A percentile compares a stretch with the other conserved stretches of the same genome.
phyloP scores from a whole-genome alignment of 192 early-diverging fungal species.

The Fimicolochytrium jonesii region DNA sequence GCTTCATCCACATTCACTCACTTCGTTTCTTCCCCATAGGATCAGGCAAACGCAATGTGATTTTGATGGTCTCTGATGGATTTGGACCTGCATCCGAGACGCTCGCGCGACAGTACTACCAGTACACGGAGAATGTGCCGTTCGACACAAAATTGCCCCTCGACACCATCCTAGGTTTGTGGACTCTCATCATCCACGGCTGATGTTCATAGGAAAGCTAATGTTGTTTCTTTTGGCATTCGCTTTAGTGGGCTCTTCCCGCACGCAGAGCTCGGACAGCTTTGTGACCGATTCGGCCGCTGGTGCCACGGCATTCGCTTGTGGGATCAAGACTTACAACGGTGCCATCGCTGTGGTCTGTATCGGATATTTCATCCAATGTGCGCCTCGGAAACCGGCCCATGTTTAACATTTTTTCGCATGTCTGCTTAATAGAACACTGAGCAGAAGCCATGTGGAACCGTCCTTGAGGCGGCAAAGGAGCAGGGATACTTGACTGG shows the following conservation, averaged over 20 bases:
- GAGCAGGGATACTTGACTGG: conserved; percentile 76
- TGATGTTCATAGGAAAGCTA: too few relatives aligned
- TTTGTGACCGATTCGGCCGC: conserved; percentile 95
- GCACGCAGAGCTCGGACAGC: conserved; percentile 76
- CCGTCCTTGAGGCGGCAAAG: conserved; percentile 92
- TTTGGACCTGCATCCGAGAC: conserved; percentile 94
- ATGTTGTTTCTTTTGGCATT: too few relatives aligned
- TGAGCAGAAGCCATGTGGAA: conserved; percentile 74
- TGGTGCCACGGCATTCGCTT: conserved; percentile 94
- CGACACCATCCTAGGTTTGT: conserved; percentile 44
- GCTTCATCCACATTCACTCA: too few relatives aligned
- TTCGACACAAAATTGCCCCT: conserved; percentile 42
- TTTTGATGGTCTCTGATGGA: conserved; percentile 93
- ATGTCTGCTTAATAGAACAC: conserved; percentile 55
- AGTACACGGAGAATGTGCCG: conserved; percentile 55
- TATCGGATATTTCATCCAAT: too few relatives aligned
- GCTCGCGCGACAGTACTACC: conserved; percentile 76
- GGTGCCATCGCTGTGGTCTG: conserved; percentile 66
- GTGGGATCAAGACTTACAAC: conserved; percentile 88
- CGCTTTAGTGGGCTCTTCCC: conserved; percentile 79
- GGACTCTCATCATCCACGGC: too few relatives aligned
- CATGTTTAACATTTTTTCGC: too few relatives aligned
- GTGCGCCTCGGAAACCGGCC: too few relatives aligned
- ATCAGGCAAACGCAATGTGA: conserved; percentile 60
- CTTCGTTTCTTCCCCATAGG: too few relatives aligned